A percentile compares a stretch with the other conserved stretches of the same genome.
Conservation (phyloP, 805 yeast genomes). For the Starmerella bacillaris region DNA sequence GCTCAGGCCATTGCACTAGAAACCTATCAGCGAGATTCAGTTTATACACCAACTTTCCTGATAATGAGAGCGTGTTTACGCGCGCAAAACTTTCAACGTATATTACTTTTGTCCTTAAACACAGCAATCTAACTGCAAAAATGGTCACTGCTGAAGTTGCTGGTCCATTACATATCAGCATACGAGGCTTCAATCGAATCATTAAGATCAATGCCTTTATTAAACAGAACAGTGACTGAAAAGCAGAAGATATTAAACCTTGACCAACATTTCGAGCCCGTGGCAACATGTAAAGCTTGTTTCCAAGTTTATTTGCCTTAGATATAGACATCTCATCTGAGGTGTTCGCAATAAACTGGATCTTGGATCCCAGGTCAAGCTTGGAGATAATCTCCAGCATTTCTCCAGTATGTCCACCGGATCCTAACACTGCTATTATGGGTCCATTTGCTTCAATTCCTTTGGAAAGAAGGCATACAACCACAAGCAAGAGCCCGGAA, state of each 20-base stretch:
- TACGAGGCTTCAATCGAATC: conserved; percentile 25
- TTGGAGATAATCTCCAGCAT: conserved; percentile 51
- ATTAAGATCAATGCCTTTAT: conserved; percentile 20
- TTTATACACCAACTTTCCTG: conserved; percentile 56
- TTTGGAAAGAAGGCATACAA: neutral
- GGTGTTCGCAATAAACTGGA: conserved; percentile 27
- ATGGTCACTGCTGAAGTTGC: conserved; percentile 51
- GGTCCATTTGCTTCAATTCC: conserved; percentile 5
- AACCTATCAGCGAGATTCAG: conserved; percentile 58
- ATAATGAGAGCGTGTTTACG: conserved; percentile 52
- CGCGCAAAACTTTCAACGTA: conserved; percentile 81
- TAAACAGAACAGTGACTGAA: conserved; percentile 29
- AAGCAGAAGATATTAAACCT: conserved; percentile 29
- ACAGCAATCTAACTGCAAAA: conserved; percentile 26
- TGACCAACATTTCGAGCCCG: conserved; percentile 51
- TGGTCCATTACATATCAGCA: conserved; percentile 54
- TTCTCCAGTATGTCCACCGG: conserved; percentile 96
- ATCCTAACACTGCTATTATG: conserved; percentile 58
- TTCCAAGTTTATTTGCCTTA: conserved; percentile 1
- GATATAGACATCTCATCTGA: conserved; percentile 26
- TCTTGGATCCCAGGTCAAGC: conserved; percentile 19
- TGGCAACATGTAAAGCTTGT: conserved; percentile 24
- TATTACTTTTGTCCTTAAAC: conserved; percentile 34
- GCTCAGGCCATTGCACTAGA: conserved; percentile 73
- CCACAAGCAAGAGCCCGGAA: conserved; percentile 3